Conservation (phyloP, 148 eudicot genomes). For the Polygonum maritimum region DNA sequence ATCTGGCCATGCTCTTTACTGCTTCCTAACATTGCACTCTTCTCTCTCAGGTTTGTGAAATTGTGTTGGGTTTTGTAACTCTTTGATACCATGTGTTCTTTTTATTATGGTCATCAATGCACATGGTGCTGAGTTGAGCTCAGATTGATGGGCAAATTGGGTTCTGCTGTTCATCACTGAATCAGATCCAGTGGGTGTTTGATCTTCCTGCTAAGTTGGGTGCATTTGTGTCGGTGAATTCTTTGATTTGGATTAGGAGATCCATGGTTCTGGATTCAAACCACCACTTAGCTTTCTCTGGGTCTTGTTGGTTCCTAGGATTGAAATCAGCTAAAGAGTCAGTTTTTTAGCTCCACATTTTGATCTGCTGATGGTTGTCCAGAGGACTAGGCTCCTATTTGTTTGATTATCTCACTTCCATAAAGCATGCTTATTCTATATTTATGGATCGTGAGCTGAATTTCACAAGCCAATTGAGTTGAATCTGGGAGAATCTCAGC, state of each 20-base stretch:
- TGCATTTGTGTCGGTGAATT: conserved; percentile 1
- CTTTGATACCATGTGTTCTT: no score
- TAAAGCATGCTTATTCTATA: background rate
- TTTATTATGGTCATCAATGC: background rate
- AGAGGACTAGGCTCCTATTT: background rate
- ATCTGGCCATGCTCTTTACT: no score
- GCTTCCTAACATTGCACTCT: no score
- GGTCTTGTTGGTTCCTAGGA: conserved; percentile 16
- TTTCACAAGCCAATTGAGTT: background rate
- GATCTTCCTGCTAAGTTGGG: background rate
- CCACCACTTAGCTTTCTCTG: background rate
- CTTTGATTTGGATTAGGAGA: conserved; percentile 13
- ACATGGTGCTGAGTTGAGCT: background rate
- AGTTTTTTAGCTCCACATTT: conserved; percentile 1
- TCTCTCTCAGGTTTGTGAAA: no score
- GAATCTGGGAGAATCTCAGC: background rate
- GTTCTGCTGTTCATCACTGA: background rate
- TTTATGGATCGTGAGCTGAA: background rate
- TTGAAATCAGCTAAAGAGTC: background rate
- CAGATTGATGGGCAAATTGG: background rate
- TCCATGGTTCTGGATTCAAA: background rate
- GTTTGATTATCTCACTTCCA: background rate
- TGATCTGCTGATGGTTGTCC: conserved; percentile 11
- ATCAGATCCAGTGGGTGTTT: conserved; percentile 24
- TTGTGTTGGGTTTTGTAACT: no score